Percentiles rank a stretch among this genome's conserved stretches.
phyloP scores from a whole-genome alignment of 805 yeast species.

The Saccharomycopsis sp. region DNA sequence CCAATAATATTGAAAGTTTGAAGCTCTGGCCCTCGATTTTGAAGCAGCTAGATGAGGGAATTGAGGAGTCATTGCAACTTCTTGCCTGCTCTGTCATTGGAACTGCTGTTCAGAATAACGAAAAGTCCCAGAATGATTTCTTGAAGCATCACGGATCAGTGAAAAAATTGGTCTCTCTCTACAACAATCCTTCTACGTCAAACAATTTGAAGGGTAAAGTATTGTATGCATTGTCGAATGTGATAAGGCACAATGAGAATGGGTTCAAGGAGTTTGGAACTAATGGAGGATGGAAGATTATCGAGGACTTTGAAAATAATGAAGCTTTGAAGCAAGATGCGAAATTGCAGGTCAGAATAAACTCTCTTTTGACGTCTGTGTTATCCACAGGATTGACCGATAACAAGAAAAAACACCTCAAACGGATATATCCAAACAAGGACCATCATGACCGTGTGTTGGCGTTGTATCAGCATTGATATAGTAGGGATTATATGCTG shows the following conservation, averaged over 20 bases:
- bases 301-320: constrained; percentile 28
- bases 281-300: constrained; percentile 55
- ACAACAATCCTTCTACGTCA: constrained; percentile 31
- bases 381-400: constrained; percentile 44
- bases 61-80: constrained; percentile 41
- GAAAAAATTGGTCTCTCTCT: constrained; percentile 37
- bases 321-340: constrained; percentile 24
- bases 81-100: constrained; percentile 73
- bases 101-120: constrained; percentile 90
- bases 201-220: constrained; percentile 44
- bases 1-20: constrained; percentile 81
- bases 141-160: constrained; percentile 44
- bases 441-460: background rate
- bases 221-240: constrained; percentile 68
- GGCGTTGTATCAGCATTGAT: background rate
- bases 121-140: constrained; percentile 63
- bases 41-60: constrained; percentile 40
- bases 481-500: background rate
- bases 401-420: constrained; percentile 35
- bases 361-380: constrained; percentile 54
- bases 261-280: constrained; percentile 51
- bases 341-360: constrained; percentile 44
- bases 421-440: constrained; percentile 17
- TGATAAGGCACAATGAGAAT: constrained; percentile 58
- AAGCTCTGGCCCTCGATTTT: constrained; percentile 73